phyloP scores from a whole-genome alignment of 352 stramenopile genomes.

The Phytophthora quininea region DNA sequence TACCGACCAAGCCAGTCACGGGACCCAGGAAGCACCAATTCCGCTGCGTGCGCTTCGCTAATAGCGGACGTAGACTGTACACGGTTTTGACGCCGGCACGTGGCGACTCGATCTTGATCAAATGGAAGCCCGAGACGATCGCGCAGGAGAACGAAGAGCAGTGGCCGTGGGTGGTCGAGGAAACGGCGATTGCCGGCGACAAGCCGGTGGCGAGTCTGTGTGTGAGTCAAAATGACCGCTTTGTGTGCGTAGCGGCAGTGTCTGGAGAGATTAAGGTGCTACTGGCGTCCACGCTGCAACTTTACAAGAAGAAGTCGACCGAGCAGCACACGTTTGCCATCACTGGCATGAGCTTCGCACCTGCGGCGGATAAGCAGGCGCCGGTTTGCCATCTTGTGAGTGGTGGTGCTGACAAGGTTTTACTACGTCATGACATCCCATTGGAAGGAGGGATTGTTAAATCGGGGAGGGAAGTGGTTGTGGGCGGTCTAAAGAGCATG shows the following conservation, averaged over 20 bases:
- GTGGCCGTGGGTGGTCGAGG: conserved; percentile 72
- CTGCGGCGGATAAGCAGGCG: conserved; percentile 37
- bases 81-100: conserved; percentile 78
- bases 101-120: conserved; percentile 81
- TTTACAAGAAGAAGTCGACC: conserved; percentile 59
- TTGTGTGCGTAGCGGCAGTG: conserved; percentile 74
- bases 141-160: conserved; percentile 71
- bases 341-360: conserved; percentile 81
- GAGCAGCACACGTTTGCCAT: conserved; percentile 84
- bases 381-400: conserved; percentile 62
- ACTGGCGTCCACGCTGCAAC: conserved; percentile 43
- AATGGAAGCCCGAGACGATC: conserved; percentile 77
- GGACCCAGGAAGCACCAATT: conserved; percentile 79
- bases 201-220: conserved; percentile 82
- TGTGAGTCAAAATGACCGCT: conserved; percentile 73
- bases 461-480: conserved; percentile 43
- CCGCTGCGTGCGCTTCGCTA: conserved; percentile 78
- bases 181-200: conserved; percentile 57
- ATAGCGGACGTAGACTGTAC: conserved; percentile 68
- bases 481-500: conserved; percentile 33
- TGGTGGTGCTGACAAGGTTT: conserved; percentile 75
- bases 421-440: conserved; percentile 71
- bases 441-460: conserved; percentile 62
- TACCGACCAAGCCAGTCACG: conserved; percentile 47
- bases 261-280: conserved; percentile 81